Percentiles rank a stretch among this genome's conserved stretches.
Evolutionary conservation across 2,329 filamentous ascomycete genomes (phyloP).

Genomic region (Parascedosporium putredinis): DNA sequence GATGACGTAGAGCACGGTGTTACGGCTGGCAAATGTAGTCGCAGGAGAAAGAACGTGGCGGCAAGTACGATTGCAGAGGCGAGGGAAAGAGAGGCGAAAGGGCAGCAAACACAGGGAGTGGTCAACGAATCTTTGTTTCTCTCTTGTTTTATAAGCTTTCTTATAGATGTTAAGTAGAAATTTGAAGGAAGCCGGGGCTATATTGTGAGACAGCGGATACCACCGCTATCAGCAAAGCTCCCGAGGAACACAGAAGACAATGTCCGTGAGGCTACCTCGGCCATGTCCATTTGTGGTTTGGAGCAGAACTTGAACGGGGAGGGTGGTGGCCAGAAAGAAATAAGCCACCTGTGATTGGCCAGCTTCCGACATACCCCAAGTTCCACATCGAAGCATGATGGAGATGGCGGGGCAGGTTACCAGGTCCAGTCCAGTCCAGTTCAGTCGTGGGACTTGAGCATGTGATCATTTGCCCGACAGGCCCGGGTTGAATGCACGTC

Average conservation of each 20-base stretch:
- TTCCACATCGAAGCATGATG: background rate
- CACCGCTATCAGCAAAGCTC: background rate
- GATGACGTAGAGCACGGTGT: no score
- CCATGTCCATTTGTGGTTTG: background rate
- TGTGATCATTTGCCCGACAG: background rate
- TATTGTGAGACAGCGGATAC: background rate
- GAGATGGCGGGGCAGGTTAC: background rate
- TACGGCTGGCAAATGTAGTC: background rate
- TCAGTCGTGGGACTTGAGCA: background rate
- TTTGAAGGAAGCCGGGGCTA: no score
- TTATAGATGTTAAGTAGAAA: no score
- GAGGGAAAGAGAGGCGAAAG: no score
- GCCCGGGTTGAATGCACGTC: background rate
- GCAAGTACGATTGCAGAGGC: background rate
- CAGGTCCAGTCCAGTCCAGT: no score
- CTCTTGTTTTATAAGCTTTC: no score
- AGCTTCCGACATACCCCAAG: background rate
- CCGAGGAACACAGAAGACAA: background rate
- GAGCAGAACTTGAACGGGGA: background rate
- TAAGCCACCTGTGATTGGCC: background rate
- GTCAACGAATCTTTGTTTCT: no score
- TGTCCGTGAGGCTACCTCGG: background rate
- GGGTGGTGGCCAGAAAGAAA: background rate
- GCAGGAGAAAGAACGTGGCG: background rate
- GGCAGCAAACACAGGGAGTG: no score